Conservation (phyloP, 768 basidiomycete species). For the Cytidiella melzeri region DNA sequence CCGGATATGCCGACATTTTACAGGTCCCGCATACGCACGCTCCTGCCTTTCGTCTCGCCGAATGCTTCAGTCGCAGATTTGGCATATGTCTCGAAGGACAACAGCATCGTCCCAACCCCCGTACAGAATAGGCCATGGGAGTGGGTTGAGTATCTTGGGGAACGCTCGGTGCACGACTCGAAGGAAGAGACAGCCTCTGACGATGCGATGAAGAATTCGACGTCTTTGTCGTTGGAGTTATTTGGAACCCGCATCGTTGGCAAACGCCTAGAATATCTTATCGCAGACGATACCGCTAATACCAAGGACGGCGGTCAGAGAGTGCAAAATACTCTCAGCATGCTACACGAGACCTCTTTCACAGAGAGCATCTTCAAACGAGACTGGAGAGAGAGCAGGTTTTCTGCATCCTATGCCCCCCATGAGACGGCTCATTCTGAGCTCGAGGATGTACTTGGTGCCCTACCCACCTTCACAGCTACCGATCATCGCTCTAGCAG, state of each 20-base stretch:
- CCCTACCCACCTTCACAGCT: constrained; percentile 22
- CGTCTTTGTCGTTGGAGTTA: constrained; percentile 65
- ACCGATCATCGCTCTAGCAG: constrained; percentile 20
- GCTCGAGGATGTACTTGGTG: constrained; percentile 25
- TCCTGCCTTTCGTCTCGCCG: constrained; percentile 52
- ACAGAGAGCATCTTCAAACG: constrained; percentile 62
- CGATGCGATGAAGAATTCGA: constrained; percentile 52
- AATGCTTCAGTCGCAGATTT: constrained; percentile 51
- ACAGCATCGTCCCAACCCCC: constrained; percentile 37
- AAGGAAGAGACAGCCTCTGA: constrained; percentile 38
- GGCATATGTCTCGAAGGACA: constrained; percentile 50
- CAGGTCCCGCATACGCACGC: constrained; percentile 46
- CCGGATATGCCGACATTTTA: constrained; percentile 50
- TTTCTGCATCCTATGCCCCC: constrained; percentile 25
- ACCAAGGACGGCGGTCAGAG: constrained; percentile 21
- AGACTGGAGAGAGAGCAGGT: constrained; percentile 73
- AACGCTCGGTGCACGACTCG: constrained; percentile 32
- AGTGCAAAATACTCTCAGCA: constrained; percentile 41
- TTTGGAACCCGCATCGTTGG: constrained; percentile 64
- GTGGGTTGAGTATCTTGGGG: constrained; percentile 77
- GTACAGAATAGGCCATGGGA: constrained; percentile 81
- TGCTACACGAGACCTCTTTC: constrained; percentile 60
- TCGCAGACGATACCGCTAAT: constrained; percentile 24
- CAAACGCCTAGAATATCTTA: constrained; percentile 27
- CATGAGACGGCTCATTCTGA: constrained; percentile 15